These are phyloP conservation scores for Candida nemodendra DNA, from an alignment of 805 yeast species.

Conservation along the genomic window DNA sequence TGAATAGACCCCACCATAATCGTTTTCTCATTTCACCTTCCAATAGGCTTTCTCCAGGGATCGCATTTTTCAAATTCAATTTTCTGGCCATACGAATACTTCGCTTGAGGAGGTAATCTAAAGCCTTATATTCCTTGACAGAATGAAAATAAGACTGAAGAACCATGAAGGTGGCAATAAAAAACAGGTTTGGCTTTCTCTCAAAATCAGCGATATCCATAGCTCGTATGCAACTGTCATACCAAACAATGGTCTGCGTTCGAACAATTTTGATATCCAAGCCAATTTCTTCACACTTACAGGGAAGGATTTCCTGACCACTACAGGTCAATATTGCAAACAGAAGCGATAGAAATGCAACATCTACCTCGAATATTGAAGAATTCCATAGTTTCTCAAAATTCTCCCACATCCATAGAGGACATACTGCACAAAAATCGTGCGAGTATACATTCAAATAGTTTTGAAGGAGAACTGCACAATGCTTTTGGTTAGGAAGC, in stretches of 20 bases:
- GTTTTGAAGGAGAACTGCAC: constrained; percentile 3
- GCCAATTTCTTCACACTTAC: constrained; percentile 1
- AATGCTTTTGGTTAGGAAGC: constrained; percentile 1
- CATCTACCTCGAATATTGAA: neutral
- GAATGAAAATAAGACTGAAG: constrained; percentile 4
- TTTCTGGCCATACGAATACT: constrained; percentile 1
- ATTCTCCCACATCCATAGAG: constrained; percentile 4
- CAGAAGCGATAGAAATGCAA: constrained; percentile 2
- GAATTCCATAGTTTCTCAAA: constrained; percentile 1
- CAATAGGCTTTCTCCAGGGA: constrained; percentile 1
- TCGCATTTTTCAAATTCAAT: neutral
- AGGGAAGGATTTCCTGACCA: constrained; percentile 3
- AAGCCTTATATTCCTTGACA: constrained; percentile 2
- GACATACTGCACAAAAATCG: constrained; percentile 1
- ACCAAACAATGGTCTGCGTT: constrained; percentile 1
- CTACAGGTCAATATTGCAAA: constrained; percentile 4
- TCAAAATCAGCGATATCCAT: constrained; percentile 4
- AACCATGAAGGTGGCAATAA: constrained; percentile 2
- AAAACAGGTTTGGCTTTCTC: neutral
- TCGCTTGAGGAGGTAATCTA: constrained; percentile 1
- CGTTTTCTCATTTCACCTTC: constrained; percentile 3
- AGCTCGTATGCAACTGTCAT: constrained; percentile 4
- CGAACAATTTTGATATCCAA: constrained; percentile 1
- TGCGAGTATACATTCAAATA: constrained; percentile 3
- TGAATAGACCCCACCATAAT: constrained; percentile 4